Conservation (phyloP, 768 basidiomycete species). For the Tricholoma hemisulphureum region DNA sequence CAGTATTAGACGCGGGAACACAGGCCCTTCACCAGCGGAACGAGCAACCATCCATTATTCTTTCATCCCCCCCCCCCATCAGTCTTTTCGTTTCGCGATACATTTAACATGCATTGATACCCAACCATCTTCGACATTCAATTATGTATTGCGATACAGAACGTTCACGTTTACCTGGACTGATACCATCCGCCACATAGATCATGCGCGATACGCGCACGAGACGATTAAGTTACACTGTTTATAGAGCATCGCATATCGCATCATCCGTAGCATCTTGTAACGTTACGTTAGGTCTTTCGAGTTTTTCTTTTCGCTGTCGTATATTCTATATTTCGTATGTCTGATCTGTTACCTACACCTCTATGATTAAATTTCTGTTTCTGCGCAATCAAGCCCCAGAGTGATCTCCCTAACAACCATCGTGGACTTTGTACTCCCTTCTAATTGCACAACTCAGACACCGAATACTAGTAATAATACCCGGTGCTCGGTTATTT, state of each 20-base stretch:
- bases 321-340: constrained; percentile 14
- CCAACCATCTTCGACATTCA: constrained; percentile 9
- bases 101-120: constrained; percentile 33
- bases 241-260: constrained; percentile 66
- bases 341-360: constrained; percentile 7
- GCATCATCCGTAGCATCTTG: constrained; percentile 37
- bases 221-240: constrained; percentile 14
- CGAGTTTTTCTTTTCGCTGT: constrained; percentile 25
- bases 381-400: constrained; percentile 14
- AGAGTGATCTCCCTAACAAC: not conserved
- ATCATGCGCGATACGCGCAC: constrained; percentile 5
- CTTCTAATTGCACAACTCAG: too few species aligned
- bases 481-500: not conserved
- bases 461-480: not conserved
- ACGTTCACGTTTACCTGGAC: constrained; percentile 7
- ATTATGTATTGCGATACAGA: constrained; percentile 25
- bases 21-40: constrained; percentile 1
- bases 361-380: constrained; percentile 20
- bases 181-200: constrained; percentile 8
- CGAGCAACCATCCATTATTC: constrained; percentile 9
- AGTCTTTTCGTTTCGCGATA: constrained; percentile 19
- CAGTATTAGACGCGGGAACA: constrained; percentile 13
- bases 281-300: constrained; percentile 28
- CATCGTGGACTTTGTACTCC: not conserved
- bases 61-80: not conserved